Evolutionary conservation across 1,284 basidiomycete species (phyloP).

Genomic region (Ustilago shanxiensis): DNA sequence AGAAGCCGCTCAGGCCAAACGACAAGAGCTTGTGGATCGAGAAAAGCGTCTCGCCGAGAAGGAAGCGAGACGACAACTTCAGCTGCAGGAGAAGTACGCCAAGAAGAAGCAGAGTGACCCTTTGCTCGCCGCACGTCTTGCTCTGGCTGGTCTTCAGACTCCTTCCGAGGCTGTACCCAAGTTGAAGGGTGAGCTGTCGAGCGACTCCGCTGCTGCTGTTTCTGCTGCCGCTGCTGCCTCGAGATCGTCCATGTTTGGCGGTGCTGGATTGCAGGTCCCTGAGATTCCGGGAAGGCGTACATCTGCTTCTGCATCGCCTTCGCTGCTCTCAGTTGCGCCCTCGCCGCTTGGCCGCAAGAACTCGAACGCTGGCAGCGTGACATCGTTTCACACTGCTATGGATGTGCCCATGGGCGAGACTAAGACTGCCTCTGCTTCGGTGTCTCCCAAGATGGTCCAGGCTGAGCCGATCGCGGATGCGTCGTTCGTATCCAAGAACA

Average conservation of each 20-base stretch:
- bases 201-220: not conserved
- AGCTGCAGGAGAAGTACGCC: constrained; percentile 50
- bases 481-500: constrained; percentile 4
- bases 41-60: constrained; percentile 36
- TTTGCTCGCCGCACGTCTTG: constrained; percentile 51
- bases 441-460: constrained; percentile 15
- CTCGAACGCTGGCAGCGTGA: constrained; percentile 25
- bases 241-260: not conserved
- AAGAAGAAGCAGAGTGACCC: constrained; percentile 57
- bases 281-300: constrained; percentile 6
- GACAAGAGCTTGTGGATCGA: constrained; percentile 36
- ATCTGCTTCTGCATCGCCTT: not conserved
- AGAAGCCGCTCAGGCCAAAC: constrained; percentile 52
- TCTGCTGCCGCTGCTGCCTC: not conserved
- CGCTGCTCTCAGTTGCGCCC: not conserved
- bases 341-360: constrained; percentile 10
- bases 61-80: constrained; percentile 40
- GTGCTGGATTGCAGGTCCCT: constrained; percentile 12
- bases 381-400: constrained; percentile 37
- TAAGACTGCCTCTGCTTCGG: not conserved
- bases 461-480: constrained; percentile 1
- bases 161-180: constrained; percentile 19
- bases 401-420: constrained; percentile 12
- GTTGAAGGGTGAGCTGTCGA: not conserved
- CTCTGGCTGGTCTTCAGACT: constrained; percentile 44